These are phyloP conservation scores for Picea glauca DNA, from an alignment of 75 land plant species.

Conservation along the genomic window DNA sequence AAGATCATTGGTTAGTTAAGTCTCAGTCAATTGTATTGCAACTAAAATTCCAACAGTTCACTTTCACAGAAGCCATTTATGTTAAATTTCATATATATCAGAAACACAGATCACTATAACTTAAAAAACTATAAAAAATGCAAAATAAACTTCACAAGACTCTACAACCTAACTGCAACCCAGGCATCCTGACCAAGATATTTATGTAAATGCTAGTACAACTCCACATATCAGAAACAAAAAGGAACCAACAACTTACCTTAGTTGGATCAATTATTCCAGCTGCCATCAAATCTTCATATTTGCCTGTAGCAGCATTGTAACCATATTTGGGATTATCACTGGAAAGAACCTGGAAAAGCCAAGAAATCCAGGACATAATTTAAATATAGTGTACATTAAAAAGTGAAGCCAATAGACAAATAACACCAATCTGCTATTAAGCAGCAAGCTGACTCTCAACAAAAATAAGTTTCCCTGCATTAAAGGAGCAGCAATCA, in stretches of 20 bases:
- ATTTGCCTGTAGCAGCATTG: constrained; percentile 83
- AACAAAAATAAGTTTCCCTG: background rate
- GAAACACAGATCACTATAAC: too few relatives aligned
- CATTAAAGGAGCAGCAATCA: background rate
- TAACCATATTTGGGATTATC: constrained; percentile 73
- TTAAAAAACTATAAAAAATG: too few relatives aligned
- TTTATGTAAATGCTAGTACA: too few relatives aligned
- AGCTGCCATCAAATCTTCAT: constrained; percentile 88
- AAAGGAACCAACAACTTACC: constrained; percentile 4
- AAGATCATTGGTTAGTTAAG: too few relatives aligned
- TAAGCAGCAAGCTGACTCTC: background rate
- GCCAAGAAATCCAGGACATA: background rate
- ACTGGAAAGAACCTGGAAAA: constrained; percentile 55
- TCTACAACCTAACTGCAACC: too few relatives aligned
- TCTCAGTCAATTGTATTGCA: too few relatives aligned
- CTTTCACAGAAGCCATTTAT: constrained; percentile 9
- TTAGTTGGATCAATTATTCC: constrained; percentile 91
- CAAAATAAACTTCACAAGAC: too few relatives aligned
- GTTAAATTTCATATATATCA: too few relatives aligned
- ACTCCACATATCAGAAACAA: background rate
- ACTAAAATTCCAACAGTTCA: too few relatives aligned
- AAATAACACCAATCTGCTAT: background rate
- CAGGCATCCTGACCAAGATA: too few relatives aligned
- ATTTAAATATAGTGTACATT: background rate
- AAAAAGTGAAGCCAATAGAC: background rate